phyloP scores from a whole-genome alignment of 768 basidiomycete genomes.

The Suillus hirtellus region DNA sequence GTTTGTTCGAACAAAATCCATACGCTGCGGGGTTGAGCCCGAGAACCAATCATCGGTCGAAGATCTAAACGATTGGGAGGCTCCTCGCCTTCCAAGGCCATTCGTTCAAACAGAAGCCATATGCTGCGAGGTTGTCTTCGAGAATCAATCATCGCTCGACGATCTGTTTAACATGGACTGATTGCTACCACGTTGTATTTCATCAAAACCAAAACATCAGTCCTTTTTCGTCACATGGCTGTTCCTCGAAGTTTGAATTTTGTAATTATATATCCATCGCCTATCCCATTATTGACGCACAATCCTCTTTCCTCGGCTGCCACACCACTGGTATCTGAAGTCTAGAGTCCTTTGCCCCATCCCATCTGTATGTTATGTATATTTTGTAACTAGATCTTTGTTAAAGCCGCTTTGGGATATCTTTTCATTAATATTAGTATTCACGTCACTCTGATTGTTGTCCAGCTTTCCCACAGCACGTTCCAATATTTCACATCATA shows the following conservation, averaged over 20 bases:
- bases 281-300: not conserved
- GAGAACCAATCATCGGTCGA: slow-evolving; percentile 15
- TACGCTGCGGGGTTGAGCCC: too few relatives aligned
- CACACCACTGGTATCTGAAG: not conserved
- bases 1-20: slow-evolving; percentile 13
- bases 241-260: not conserved
- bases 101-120: slow-evolving; percentile 12
- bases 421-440: not conserved
- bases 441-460: not conserved
- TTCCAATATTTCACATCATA: not conserved
- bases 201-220: not conserved
- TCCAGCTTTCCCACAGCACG: not conserved
- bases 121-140: slow-evolving; percentile 37
- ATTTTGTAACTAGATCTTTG: not conserved
- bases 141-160: slow-evolving; percentile 18
- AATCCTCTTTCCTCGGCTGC: not conserved
- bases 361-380: not conserved
- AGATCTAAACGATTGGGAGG: not conserved
- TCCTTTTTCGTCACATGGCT: not conserved
- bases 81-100: not conserved
- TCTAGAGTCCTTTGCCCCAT: not conserved
- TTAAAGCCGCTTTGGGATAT: not conserved
- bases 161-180: not conserved
- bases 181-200: not conserved
- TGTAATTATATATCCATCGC: not conserved